Evolutionary conservation across 176 grass and related monocot genomes (phyloP), one percentile per base, ranked within the genome.

Genomic region (Pontederia paniculata): DNA sequence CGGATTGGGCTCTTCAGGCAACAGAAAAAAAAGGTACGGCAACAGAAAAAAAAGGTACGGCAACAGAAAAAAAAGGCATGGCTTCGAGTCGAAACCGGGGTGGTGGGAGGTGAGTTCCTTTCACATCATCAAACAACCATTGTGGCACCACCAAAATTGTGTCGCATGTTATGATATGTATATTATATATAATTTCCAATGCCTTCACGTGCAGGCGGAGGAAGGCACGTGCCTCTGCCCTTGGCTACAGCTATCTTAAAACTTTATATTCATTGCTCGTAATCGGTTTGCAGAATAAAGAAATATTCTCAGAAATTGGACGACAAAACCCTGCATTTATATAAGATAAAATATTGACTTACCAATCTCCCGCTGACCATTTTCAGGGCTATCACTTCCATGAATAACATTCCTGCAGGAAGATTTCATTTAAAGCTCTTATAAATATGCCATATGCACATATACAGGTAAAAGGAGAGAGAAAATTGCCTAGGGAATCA

Each of bases 301-400:
- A 44, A 17, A 12, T 4, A 45, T 62, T 16, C 17, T 16, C 17
- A 5, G 17, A 12, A 10, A 10, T 8, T 12, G 42, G 10, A 62
- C 9, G 20, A 48, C 21, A 11, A 21, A 14, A 10, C 21, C 21
- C n/a, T 13, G 10, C 19, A 37, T 31, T 9, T 44, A 48, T 2
- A 20, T 17, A 54, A 22, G 12, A 17, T 23, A 50, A 73, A 37
- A 1, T 76, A 61, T 53, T 71, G 65, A 64, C 71, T 74, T 79
- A 97, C 86, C 64, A 11, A 90, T 77, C 78, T 97, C 86, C 46
- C 91, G 86, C 19, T 77, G 83, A 60, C 86, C 86, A 10, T 90
- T 97, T 58, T 91, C 93, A 80, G 80, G 80, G 56, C 93, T 90
- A 66, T 97, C 86, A 72, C 93, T 97, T 88, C 86, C 93, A 13